Percentiles rank a stretch among this genome's conserved stretches.
Evolutionary conservation across 345 rosid species (phyloP).

Genomic region (Clausena lansium): DNA sequence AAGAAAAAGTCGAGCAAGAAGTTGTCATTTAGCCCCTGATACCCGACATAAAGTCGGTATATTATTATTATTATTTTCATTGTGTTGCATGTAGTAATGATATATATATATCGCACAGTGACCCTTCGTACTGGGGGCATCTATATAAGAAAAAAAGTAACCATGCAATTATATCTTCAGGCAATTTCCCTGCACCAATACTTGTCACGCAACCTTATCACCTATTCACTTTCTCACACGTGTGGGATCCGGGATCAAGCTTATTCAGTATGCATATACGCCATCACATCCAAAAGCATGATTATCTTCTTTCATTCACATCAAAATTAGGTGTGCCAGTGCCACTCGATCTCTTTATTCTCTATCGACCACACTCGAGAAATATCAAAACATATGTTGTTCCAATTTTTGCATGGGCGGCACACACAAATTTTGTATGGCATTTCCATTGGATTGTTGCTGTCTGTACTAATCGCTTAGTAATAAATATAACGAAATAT

Average conservation of each 20-base stretch:
- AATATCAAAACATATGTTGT: background rate
- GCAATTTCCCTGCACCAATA: constrained; percentile 5
- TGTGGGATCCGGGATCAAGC: background rate
- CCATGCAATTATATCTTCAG: constrained; percentile 21
- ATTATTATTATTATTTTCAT: constrained; percentile 4
- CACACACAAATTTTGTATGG: background rate
- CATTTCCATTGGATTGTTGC: constrained; percentile 12
- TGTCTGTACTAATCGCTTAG: background rate
- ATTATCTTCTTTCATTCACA: background rate
- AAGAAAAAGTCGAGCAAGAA: constrained; percentile 15
- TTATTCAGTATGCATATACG: background rate
- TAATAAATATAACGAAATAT: background rate
- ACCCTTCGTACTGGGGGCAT: constrained; percentile 5
- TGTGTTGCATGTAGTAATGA: constrained; percentile 20
- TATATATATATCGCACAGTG: constrained; percentile 1
- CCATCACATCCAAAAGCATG: background rate
- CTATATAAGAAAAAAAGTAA: constrained; percentile 1
- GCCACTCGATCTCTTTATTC: background rate
- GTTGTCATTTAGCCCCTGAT: constrained; percentile 38
- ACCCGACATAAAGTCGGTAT: constrained; percentile 37
- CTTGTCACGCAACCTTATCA: constrained; percentile 19
- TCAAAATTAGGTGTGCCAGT: background rate
- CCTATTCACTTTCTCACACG: background rate
- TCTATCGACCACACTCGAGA: constrained; percentile 14
- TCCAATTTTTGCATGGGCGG: constrained; percentile 8